Percentiles rank a stretch among this genome's conserved stretches.
Conservation (phyloP, 1,139 yeast genomes). For the Taphrina deformans region DNA sequence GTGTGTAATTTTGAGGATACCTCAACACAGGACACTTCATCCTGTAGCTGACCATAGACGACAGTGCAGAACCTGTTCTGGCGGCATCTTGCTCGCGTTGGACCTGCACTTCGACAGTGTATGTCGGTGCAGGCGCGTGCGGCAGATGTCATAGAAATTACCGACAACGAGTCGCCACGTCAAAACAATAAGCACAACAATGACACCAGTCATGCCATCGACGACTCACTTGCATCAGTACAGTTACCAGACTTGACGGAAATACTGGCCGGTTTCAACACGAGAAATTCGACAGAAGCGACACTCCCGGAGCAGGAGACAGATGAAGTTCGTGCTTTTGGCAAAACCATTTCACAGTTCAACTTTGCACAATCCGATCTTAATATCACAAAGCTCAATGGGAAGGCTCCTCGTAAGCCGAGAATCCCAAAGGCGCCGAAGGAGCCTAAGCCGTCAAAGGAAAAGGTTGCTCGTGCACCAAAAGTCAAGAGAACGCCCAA, state of each 20-base stretch:
- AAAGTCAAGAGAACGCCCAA: not conserved
- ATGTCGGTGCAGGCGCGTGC: constrained; percentile 16
- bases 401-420: not conserved
- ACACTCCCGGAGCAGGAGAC: not conserved
- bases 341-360: not conserved
- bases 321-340: constrained; percentile 9
- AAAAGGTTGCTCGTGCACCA: constrained; percentile 4
- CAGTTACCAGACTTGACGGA: constrained; percentile 3
- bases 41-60: not conserved
- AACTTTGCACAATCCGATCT: not conserved
- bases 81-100: not conserved
- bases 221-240: not conserved
- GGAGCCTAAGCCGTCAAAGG: not conserved
- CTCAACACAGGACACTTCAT: not conserved
- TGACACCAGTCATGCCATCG: not conserved
- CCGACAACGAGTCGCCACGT: constrained; percentile 8
- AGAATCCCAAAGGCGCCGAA: not conserved
- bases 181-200: not conserved
- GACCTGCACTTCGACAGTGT: not conserved
- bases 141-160: constrained; percentile 2
- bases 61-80: not conserved
- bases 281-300: not conserved
- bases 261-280: not conserved
- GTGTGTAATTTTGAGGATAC: not conserved
- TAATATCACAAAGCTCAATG: not conserved